Evolutionary conservation across 2,329 filamentous ascomycete genomes (phyloP).

Genomic region (Dothideomycetes sp.): DNA sequence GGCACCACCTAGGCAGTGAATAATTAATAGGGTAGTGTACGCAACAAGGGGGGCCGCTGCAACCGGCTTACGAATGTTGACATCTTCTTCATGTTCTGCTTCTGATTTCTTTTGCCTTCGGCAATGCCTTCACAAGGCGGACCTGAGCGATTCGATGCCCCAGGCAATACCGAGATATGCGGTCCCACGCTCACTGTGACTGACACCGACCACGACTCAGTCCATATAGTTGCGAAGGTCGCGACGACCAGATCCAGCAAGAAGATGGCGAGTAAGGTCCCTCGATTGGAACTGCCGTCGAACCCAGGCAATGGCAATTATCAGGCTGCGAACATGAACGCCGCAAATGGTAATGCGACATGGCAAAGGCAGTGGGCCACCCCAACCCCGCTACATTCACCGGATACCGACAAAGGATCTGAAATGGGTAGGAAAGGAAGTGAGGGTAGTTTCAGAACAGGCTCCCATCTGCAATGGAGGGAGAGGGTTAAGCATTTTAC

Average conservation of each 20-base stretch:
- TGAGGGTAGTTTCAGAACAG: background rate
- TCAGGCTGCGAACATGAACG: background rate
- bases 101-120: no score
- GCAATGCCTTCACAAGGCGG: no score
- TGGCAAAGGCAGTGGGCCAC: background rate
- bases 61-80: background rate
- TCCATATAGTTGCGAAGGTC: no score
- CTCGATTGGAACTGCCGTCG: no score
- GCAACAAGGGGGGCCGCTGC: background rate
- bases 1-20: no score
- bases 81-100: no score
- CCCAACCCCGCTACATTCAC: background rate
- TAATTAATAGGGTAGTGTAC: background rate
- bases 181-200: no score
- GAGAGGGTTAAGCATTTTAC: constrained; percentile 51
- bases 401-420: background rate
- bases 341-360: background rate
- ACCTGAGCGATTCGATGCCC: no score
- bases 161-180: no score
- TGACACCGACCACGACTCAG: no score
- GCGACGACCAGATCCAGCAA: no score
- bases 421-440: background rate
- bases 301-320: background rate
- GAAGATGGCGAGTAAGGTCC: no score
- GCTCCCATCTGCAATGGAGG: constrained; percentile 31